phyloP scores from a whole-genome alignment of 352 stramenopile species.

The Pythium coloratum region DNA sequence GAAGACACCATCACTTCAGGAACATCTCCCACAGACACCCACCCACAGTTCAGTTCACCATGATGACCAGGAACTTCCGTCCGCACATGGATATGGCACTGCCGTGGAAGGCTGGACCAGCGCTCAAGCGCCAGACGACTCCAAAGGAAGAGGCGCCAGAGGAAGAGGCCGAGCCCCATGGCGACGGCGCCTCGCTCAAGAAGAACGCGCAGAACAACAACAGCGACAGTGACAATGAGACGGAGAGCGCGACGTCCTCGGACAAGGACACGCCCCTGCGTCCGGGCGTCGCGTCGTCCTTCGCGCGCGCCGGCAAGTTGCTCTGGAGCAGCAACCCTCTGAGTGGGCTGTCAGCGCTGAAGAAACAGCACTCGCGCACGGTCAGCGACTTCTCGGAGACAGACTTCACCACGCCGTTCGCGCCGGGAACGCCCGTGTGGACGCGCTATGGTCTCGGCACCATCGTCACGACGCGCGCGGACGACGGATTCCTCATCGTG shows the following conservation, averaged over 20 bases:
- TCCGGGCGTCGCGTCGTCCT: constrained; percentile 46
- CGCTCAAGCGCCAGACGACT: constrained; percentile 3
- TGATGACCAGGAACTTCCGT: constrained; percentile 24
- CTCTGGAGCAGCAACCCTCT: constrained; percentile 47
- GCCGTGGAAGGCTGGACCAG: constrained; percentile 31
- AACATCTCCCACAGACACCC: not conserved
- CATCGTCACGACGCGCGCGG: constrained; percentile 46
- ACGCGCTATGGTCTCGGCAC: constrained; percentile 67
- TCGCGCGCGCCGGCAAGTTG: constrained; percentile 58
- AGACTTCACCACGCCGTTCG: constrained; percentile 38
- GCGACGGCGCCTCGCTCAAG: constrained; percentile 23
- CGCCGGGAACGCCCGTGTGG: constrained; percentile 46
- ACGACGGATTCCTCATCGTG: constrained; percentile 56
- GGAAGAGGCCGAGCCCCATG: constrained; percentile 12
- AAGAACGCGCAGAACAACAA: constrained; percentile 35
- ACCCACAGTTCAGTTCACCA: not conserved
- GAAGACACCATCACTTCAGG: not conserved
- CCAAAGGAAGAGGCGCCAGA: constrained; percentile 14
- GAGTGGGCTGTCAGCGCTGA: constrained; percentile 22
- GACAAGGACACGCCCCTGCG: constrained; percentile 17
- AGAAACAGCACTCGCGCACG: constrained; percentile 38
- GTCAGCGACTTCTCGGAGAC: constrained; percentile 46
- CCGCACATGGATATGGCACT: constrained; percentile 28
- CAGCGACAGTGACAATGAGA: constrained; percentile 63
- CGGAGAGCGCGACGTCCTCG: constrained; percentile 21